These are phyloP conservation scores for Dalechampia spathulata DNA, from an alignment of 441 rosid genomes.

Conservation along the genomic window DNA sequence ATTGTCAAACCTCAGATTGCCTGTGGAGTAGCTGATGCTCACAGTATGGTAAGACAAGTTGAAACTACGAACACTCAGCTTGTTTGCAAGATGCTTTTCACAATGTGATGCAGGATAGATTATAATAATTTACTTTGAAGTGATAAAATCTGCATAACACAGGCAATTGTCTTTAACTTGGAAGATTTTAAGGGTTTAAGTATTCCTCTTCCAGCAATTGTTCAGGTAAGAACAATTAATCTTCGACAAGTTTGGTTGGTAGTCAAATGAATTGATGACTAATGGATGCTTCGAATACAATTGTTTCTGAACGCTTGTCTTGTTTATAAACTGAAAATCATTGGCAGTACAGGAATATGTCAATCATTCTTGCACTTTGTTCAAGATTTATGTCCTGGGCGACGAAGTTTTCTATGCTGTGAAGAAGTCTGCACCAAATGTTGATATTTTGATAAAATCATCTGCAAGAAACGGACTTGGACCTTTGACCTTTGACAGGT, in stretches of 20 bases:
- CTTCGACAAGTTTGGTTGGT: too few relatives aligned
- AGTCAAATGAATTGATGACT: too few relatives aligned
- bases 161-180: conserved; percentile 73
- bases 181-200: conserved; percentile 65
- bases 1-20: conserved; percentile 96
- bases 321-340: too few relatives aligned
- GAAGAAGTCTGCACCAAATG: conserved; percentile 74
- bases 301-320: too few relatives aligned
- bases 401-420: conserved; percentile 59
- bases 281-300: too few relatives aligned
- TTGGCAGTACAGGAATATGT: conserved; percentile 66
- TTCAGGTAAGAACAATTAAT: conserved; percentile 70
- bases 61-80: too few relatives aligned
- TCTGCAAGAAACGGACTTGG: conserved; percentile 37
- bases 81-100: too few relatives aligned
- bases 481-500: conserved; percentile 88
- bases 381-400: conserved; percentile 80
- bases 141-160: conserved; percentile 11
- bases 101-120: neutral
- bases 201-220: conserved; percentile 81
- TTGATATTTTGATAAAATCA: conserved; percentile 37
- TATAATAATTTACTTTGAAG: neutral
- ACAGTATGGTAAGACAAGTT: conserved; percentile 71
- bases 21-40: conserved; percentile 92
- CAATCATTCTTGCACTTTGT: conserved; percentile 81